These are phyloP conservation scores for Puccinellia tenuiflora DNA, from an alignment of 176 grass and related monocot species.

Conservation along the genomic window DNA sequence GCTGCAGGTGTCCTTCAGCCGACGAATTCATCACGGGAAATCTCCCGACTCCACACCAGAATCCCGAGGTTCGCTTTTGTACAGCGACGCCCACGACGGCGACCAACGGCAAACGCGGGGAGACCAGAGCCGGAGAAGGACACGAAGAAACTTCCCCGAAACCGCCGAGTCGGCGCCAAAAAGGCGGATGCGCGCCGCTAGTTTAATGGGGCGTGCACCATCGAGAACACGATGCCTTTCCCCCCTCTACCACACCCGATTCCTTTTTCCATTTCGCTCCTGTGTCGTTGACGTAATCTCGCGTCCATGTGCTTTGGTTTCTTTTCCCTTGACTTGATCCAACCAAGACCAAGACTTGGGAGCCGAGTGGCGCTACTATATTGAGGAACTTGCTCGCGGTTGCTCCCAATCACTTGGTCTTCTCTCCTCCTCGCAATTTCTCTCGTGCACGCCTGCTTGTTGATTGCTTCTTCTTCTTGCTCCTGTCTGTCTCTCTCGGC, in stretches of 20 bases:
- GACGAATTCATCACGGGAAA: neutral
- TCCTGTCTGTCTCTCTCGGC: neutral
- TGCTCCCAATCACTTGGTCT: neutral
- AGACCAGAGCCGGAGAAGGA: neutral
- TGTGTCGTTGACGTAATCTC: constrained; percentile 26
- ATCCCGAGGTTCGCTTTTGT: neutral
- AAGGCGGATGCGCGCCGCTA: neutral
- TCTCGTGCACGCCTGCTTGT: constrained; percentile 5
- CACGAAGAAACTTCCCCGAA: neutral
- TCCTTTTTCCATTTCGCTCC: neutral
- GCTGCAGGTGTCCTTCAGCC: neutral
- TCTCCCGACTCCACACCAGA: neutral
- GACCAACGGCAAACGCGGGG: neutral
- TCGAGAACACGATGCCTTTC: neutral
- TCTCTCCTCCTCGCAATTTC: neutral
- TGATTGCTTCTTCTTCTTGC: constrained; percentile 8
- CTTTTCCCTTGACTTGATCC: constrained; percentile 34
- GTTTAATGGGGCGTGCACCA: neutral
- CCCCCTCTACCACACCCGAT: neutral
- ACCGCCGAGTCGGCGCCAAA: constrained; percentile 12
- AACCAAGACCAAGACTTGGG: constrained; percentile 33
- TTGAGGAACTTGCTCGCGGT: neutral
- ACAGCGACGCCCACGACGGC: constrained; percentile 22
- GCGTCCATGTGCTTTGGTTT: constrained; percentile 22
- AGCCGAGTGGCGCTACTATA: neutral